Evolutionary conservation across 2,329 filamentous ascomycete genomes (phyloP), one percentile per base, ranked within the genome.

Genomic region (Chrysoporthe deuterocubensis): DNA sequence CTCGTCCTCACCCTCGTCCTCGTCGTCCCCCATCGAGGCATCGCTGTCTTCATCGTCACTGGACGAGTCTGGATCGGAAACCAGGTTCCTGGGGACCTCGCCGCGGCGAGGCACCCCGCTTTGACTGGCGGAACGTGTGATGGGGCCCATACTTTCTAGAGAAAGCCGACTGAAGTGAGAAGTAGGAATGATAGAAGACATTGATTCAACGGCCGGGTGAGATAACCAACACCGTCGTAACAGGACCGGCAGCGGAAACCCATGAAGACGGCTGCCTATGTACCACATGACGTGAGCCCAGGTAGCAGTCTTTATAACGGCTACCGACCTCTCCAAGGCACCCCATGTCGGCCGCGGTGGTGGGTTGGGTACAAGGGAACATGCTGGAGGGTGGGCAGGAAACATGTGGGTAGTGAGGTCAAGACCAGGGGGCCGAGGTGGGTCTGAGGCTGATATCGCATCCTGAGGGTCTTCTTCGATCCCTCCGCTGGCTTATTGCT

Each of bases 131-230:
- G 76, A 72, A 64, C 74, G 75, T n/a, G 76, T 76, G 43, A 72
- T 74, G 43, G 77, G 74, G 64, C 80, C 74, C 77, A 81, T 81
- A 69, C 73, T 76, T 70, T 75, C 76, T 26, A 83, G 74, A 62
- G 80, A 81, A 74, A 83, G 80, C 75, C 76, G 75, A 73, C 77
- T 79, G 71, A 83, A 76, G 57, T 75, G 76, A 62, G 76, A 74
- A 21, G 75, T 73, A 21, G 78, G 76, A 75, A 77, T 77, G 81
- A 80, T 70, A 66, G 75, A 73, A 70, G 68, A 66, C 43, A 64
- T 59, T 40, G 59, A 46, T 59, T 16, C 21, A 46, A 48, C 32
- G 5, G 60, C 18, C 4, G 3, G 44, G 14, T 21, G n/a, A 44
- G 34, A 14, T 13, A n/a, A 26, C 11, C 13, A n/a, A 26, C 11